Conservation (phyloP, 768 basidiomycete species). For the Gymnopilus dilepis region DNA sequence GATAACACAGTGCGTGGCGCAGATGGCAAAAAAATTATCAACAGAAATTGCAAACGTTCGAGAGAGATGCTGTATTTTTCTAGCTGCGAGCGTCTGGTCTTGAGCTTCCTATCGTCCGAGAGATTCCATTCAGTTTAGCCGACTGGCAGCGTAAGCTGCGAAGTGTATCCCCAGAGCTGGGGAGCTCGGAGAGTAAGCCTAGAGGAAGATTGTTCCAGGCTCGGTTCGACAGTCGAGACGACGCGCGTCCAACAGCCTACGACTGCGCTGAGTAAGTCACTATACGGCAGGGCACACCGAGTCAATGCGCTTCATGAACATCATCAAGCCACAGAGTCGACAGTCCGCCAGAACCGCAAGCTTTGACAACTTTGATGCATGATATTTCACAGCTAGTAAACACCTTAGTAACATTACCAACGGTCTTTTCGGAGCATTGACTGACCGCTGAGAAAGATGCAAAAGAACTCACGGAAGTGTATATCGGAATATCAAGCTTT, state of each 20-base stretch:
- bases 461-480: background rate
- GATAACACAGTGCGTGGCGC: background rate
- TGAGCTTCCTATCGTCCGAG: background rate
- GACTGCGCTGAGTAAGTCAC: slow-evolving; percentile 7
- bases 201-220: background rate
- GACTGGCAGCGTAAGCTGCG: background rate
- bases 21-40: background rate
- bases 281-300: background rate
- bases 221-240: background rate
- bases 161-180: background rate
- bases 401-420: background rate
- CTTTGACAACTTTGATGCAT: background rate
- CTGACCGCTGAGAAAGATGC: background rate
- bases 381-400: background rate
- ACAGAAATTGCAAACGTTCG: slow-evolving; percentile 6
- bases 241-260: slow-evolving; percentile 3
- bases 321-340: slow-evolving; percentile 1
- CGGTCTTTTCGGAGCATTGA: background rate
- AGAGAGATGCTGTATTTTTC: background rate
- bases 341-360: background rate
- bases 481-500: background rate
- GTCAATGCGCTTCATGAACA: background rate
- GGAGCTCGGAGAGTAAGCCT: background rate
- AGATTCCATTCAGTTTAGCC: background rate
- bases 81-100: background rate